These are phyloP conservation scores for Boletales sp. DNA, from an alignment of 768 basidiomycete species.

Conservation along the genomic window DNA sequence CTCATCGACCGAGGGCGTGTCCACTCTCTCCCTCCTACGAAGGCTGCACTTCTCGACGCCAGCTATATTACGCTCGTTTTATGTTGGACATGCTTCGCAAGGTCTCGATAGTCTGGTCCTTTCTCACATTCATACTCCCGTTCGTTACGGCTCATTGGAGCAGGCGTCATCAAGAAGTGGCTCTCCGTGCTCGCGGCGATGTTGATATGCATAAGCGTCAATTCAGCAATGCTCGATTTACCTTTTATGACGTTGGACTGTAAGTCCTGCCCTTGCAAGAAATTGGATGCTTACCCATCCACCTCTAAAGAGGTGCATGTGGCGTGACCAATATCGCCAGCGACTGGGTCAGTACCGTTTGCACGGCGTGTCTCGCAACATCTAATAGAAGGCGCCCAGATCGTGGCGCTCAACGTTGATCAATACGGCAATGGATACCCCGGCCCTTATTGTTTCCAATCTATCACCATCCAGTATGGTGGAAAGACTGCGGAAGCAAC, in stretches of 20 bases:
- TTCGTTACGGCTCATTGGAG: slow-evolving; percentile 33
- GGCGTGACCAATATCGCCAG: slow-evolving; percentile 36
- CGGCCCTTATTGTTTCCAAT: slow-evolving; percentile 58
- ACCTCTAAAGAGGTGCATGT: slow-evolving; percentile 50
- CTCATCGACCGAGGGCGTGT: background rate
- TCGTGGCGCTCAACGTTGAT: slow-evolving; percentile 50
- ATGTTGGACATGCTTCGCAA: slow-evolving; percentile 17
- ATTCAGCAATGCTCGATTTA: slow-evolving; percentile 37
- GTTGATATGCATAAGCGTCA: slow-evolving; percentile 39
- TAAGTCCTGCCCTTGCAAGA: slow-evolving; percentile 22
- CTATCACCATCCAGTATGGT: slow-evolving; percentile 56
- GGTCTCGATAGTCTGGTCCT: slow-evolving; percentile 29
- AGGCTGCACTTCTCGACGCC: slow-evolving; percentile 12
- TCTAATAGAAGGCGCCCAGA: slow-evolving; percentile 31
- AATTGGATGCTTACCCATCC: slow-evolving; percentile 5
- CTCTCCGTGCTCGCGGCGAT: slow-evolving; percentile 43
- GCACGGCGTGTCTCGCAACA: background rate
- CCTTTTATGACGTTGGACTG: slow-evolving; percentile 57
- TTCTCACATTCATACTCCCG: slow-evolving; percentile 34
- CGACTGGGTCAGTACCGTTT: slow-evolving; percentile 42
- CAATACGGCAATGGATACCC: slow-evolving; percentile 62
- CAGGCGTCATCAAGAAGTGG: slow-evolving; percentile 46
- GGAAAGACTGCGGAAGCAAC: slow-evolving; percentile 57
- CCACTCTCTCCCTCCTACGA: background rate
- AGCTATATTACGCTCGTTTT: slow-evolving; percentile 21